Conservation (phyloP, 75 land plant genomes). For the Ceratopteris richardii region DNA sequence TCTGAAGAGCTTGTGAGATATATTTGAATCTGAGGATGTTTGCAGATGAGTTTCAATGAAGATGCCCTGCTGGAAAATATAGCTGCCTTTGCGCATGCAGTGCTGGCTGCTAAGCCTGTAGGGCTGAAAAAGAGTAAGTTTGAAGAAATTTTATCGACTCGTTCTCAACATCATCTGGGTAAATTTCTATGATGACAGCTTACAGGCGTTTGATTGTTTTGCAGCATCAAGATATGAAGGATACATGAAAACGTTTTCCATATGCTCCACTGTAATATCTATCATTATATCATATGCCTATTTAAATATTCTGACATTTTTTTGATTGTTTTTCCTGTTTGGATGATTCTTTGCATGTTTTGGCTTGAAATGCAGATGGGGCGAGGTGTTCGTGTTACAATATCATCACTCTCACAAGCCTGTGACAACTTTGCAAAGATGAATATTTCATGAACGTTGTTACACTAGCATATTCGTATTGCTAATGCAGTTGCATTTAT, state of each 20-base stretch:
- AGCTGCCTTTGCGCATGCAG: constrained; percentile 78
- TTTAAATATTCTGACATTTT: background rate
- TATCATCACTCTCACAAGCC: constrained; percentile 60
- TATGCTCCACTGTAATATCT: constrained; percentile 63
- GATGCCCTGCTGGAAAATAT: constrained; percentile 65
- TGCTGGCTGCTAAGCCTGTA: constrained; percentile 84
- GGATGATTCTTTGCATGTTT: background rate
- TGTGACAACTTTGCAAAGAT: constrained; percentile 60
- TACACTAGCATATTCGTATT: no score
- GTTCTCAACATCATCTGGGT: background rate
- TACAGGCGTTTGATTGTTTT: no score
- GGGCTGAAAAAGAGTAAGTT: constrained; percentile 86
- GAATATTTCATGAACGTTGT: no score
- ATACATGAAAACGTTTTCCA: constrained; percentile 57
- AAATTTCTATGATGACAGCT: background rate
- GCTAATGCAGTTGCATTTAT: no score
- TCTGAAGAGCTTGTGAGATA: no score
- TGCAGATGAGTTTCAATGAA: constrained; percentile 66
- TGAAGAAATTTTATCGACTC: background rate
- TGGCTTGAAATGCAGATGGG: constrained; percentile 62
- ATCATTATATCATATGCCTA: no score
- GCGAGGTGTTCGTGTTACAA: constrained; percentile 60
- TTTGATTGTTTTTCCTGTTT: background rate
- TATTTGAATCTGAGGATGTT: no score
- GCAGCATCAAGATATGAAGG: constrained; percentile 90